These are phyloP conservation scores for Atkinsonella texensis DNA, from an alignment of 2,329 filamentous ascomycete species.

Conservation along the genomic window DNA sequence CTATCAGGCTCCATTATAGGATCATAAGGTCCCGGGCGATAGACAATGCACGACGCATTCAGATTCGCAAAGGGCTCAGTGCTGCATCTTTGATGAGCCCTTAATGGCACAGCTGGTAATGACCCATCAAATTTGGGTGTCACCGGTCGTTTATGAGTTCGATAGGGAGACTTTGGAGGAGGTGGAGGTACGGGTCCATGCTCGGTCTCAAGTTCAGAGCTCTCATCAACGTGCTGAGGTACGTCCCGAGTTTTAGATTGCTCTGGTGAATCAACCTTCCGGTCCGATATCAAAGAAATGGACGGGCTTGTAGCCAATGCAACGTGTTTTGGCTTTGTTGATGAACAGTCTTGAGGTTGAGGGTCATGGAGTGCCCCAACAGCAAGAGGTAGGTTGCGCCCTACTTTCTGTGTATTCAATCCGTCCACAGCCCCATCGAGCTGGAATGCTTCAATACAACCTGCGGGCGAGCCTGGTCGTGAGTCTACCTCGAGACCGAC, in stretches of 20 bases:
- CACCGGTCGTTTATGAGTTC: conserved; percentile 16
- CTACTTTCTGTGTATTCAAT: neutral
- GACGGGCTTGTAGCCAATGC: neutral
- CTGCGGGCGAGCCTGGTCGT: neutral
- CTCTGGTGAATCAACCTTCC: too few species aligned
- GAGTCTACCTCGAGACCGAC: conserved; percentile 14
- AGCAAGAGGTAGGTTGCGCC: neutral
- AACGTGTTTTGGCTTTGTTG: neutral
- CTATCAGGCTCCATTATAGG: neutral
- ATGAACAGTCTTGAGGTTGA: neutral
- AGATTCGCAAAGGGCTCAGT: neutral
- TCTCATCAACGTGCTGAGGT: too few species aligned
- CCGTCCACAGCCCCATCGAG: neutral
- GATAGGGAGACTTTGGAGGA: conserved; percentile 16
- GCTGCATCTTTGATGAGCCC: neutral
- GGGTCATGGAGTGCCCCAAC: neutral
- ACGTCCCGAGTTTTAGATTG: too few species aligned
- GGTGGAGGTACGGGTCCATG: conserved; percentile 8
- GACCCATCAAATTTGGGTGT: conserved; percentile 4
- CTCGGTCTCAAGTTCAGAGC: too few species aligned
- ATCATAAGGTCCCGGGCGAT: neutral
- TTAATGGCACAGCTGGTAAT: neutral
- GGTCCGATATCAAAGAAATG: neutral
- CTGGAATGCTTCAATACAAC: neutral
- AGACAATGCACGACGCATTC: neutral